phyloP scores from a whole-genome alignment of 164 flowering plant genomes.

The Annona cherimola region DNA sequence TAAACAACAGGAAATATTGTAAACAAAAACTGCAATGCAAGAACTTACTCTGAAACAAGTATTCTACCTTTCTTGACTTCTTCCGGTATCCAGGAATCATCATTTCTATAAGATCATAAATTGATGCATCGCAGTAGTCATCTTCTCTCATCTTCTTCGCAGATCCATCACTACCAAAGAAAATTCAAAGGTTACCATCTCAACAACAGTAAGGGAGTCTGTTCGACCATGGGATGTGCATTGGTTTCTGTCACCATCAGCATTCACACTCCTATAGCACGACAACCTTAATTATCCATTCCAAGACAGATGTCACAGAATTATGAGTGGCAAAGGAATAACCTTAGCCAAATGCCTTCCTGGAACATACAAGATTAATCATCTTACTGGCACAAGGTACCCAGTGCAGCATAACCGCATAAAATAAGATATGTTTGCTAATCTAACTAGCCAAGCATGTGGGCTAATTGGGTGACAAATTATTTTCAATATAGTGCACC shows the following conservation, averaged over 20 bases:
- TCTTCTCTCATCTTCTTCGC: conserved; percentile 46
- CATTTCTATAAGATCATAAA: conserved; percentile 53
- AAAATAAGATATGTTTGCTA: too few relatives aligned
- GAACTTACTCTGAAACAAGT: too few relatives aligned
- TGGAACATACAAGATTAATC: too few relatives aligned
- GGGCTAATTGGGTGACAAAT: too few relatives aligned
- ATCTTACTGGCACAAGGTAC: too few relatives aligned
- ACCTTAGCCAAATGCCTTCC: too few relatives aligned
- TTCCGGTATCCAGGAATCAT: conserved; percentile 39
- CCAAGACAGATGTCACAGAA: not conserved
- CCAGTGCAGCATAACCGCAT: too few relatives aligned
- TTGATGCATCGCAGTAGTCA: conserved; percentile 29
- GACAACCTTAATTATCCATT: not conserved
- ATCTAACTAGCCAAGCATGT: too few relatives aligned
- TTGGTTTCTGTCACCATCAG: not conserved
- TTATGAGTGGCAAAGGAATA: not conserved
- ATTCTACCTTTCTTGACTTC: conserved; percentile 45
- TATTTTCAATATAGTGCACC: too few relatives aligned
- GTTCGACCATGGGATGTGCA: not conserved
- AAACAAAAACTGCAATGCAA: not conserved
- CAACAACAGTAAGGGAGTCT: not conserved
- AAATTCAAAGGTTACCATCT: not conserved
- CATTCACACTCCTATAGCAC: too few relatives aligned
- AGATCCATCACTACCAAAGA: conserved; percentile 32
- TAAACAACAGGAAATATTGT: not conserved